Percentiles rank a stretch among this genome's conserved stretches.
Conservation (phyloP, 1,139 yeast genomes). For the Yamadazyma dendronema region DNA sequence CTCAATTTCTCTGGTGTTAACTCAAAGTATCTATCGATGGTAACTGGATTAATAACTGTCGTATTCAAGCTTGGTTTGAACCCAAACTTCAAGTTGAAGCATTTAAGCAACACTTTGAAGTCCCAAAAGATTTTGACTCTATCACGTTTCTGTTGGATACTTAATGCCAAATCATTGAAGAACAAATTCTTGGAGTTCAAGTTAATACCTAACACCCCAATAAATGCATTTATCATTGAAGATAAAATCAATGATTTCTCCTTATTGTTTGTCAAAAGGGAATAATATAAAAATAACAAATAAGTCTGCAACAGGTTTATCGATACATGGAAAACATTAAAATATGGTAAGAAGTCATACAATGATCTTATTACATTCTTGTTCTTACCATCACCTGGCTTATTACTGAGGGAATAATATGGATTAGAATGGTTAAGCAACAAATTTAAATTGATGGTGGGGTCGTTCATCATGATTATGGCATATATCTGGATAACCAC, state of each 20-base stretch:
- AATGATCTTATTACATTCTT: constrained; percentile 32
- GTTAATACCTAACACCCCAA: constrained; percentile 48
- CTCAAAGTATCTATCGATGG: constrained; percentile 47
- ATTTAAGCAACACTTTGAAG: constrained; percentile 50
- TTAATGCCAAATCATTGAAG: constrained; percentile 44
- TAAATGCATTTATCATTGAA: constrained; percentile 44
- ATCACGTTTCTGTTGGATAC: constrained; percentile 40
- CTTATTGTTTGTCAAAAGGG: constrained; percentile 45
- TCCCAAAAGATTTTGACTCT: constrained; percentile 64
- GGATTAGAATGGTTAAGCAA: constrained; percentile 41
- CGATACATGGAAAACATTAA: constrained; percentile 45
- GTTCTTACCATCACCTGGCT: constrained; percentile 10
- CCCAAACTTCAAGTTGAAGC: constrained; percentile 51
- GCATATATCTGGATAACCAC: constrained; percentile 46
- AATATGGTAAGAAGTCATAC: constrained; percentile 47
- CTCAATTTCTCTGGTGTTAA: constrained; percentile 48
- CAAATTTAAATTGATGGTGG: constrained; percentile 42
- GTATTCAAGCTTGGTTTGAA: constrained; percentile 49
- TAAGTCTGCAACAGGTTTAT: constrained; percentile 43
- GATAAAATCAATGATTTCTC: constrained; percentile 45
- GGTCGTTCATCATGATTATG: constrained; percentile 48
- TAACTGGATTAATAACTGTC: constrained; percentile 49
- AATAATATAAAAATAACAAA: constrained; percentile 41
- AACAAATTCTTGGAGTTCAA: constrained; percentile 45
- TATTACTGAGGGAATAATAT: constrained; percentile 24